Evolutionary conservation across 164 flowering plant genomes (phyloP).

Genomic region (Magnolia sinica): DNA sequence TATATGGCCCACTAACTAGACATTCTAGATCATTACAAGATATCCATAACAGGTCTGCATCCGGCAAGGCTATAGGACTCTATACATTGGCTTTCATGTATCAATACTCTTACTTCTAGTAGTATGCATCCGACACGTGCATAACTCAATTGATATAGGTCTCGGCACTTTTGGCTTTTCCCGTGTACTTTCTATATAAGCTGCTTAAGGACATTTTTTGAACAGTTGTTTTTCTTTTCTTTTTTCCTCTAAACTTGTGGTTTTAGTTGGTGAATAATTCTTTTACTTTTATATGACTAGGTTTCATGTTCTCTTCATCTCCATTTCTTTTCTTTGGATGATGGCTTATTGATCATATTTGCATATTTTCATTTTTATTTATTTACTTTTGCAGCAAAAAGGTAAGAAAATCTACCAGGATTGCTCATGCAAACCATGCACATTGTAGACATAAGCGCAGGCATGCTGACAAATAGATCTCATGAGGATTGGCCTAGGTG

Average conservation of each 20-base stretch:
- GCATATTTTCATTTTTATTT: background rate
- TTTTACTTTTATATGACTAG: no score
- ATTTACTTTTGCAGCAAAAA: slow-evolving; percentile 37
- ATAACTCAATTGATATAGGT: slow-evolving; percentile 43
- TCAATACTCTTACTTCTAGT: background rate
- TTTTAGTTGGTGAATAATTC: background rate
- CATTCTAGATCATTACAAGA: no score
- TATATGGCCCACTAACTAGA: no score
- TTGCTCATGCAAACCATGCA: slow-evolving; percentile 33
- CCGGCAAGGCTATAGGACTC: no score
- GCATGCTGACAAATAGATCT: slow-evolving; percentile 6
- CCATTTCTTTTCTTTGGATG: background rate
- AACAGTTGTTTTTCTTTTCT: slow-evolving; percentile 29
- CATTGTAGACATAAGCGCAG: slow-evolving; percentile 54
- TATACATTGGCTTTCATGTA: background rate
- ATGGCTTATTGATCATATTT: background rate
- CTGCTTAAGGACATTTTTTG: slow-evolving; percentile 38
- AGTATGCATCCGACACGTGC: background rate
- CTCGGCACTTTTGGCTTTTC: slow-evolving; percentile 73
- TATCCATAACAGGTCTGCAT: no score
- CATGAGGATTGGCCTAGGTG: background rate
- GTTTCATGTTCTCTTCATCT: background rate
- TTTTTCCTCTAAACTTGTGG: background rate
- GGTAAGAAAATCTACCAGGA: slow-evolving; percentile 31
- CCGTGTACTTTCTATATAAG: slow-evolving; percentile 44